These are phyloP conservation scores for Penicillium vulpinum DNA, from an alignment of 2,329 filamentous ascomycete genomes.

Conservation along the genomic window DNA sequence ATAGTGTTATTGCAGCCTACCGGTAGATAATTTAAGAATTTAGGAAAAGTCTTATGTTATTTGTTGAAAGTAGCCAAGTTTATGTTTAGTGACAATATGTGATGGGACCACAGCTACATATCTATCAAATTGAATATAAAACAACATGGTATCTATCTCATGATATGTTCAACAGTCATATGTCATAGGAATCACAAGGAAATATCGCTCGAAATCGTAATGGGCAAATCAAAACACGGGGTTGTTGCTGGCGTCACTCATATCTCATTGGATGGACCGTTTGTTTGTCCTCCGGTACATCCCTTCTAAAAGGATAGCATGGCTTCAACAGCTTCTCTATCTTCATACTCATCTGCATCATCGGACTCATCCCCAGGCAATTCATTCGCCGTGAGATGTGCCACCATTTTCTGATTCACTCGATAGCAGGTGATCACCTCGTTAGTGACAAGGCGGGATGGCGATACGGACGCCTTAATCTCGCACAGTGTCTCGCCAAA, in stretches of 20 bases:
- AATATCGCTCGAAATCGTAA: slow-evolving; percentile 6
- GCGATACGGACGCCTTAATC: slow-evolving; percentile 29
- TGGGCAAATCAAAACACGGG: slow-evolving; percentile 12
- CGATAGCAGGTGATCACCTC: slow-evolving; percentile 32
- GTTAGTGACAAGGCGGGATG: slow-evolving; percentile 29
- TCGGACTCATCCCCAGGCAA: slow-evolving; percentile 13
- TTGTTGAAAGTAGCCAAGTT: not conserved
- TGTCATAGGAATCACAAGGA: not conserved
- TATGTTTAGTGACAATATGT: not conserved
- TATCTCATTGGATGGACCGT: slow-evolving; percentile 26
- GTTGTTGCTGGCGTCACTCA: not conserved
- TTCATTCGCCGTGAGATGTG: slow-evolving; percentile 28
- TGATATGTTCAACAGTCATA: not conserved
- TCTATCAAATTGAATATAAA: not conserved
- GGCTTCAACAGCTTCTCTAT: slow-evolving; percentile 32
- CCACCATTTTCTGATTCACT: slow-evolving; percentile 34
- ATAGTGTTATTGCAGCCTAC: not conserved
- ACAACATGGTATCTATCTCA: not conserved
- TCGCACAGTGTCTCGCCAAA: slow-evolving; percentile 37
- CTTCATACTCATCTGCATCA: slow-evolving; percentile 29
- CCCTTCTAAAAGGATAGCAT: slow-evolving; percentile 21
- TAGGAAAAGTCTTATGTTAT: not conserved
- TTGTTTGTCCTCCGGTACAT: slow-evolving; percentile 22
- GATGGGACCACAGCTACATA: not conserved
- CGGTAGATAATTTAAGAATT: not conserved